These are phyloP conservation scores for Talaromyces nanjingensis DNA, from an alignment of 495 filamentous ascomycete genomes.

Conservation along the genomic window DNA sequence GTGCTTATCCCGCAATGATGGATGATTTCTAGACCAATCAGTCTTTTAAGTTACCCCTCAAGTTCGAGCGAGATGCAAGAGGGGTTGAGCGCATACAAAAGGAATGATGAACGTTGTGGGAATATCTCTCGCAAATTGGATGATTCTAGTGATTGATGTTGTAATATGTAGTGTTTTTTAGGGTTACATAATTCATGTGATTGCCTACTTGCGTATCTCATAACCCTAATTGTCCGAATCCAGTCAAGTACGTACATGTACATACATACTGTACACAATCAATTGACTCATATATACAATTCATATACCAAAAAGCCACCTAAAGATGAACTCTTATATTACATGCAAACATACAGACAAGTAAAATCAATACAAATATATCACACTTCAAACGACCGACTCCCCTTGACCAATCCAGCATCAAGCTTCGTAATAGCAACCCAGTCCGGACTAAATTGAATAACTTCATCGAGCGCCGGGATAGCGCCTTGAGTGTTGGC, in stretches of 20 bases:
- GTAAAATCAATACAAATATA: not conserved
- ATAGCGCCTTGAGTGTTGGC: conserved; percentile 64
- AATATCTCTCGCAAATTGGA: not conserved
- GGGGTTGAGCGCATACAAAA: not conserved
- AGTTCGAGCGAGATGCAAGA: not conserved
- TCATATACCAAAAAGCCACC: not conserved
- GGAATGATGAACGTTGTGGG: not conserved
- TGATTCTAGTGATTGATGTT: not conserved
- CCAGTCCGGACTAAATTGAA: conserved; percentile 72
- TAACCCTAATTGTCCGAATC: not conserved
- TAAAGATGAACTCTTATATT: not conserved
- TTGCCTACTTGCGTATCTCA: not conserved
- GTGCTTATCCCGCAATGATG: not conserved
- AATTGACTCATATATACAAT: not conserved
- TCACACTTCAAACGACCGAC: conserved; percentile 49
- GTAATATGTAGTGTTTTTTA: not conserved
- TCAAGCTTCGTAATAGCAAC: conserved; percentile 62
- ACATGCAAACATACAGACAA: not conserved
- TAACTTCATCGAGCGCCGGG: conserved; percentile 78
- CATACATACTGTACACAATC: not conserved
- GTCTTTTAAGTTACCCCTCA: not conserved
- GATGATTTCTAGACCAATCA: too few species aligned
- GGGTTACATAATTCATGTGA: not conserved
- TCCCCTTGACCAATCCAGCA: conserved; percentile 78
- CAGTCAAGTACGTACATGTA: not conserved